A percentile compares a stretch with the other conserved stretches of the same genome.
phyloP scores from a whole-genome alignment of 2,329 filamentous ascomycete genomes.

The Verticillium isaacii region DNA sequence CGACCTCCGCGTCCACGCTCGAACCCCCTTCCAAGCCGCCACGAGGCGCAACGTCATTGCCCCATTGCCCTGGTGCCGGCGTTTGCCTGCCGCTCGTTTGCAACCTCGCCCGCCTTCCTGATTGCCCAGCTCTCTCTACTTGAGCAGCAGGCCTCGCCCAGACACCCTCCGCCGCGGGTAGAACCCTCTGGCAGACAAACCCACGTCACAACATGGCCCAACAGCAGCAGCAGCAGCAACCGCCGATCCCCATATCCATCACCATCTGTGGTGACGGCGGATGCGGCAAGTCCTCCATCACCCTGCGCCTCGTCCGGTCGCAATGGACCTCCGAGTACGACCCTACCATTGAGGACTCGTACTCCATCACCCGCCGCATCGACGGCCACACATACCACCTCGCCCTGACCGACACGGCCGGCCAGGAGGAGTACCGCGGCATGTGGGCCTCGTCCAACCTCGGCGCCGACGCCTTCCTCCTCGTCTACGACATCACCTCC shows the following conservation, averaged over 20 bases:
- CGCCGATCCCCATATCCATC: slow-evolving; percentile 60
- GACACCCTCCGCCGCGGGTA: background rate
- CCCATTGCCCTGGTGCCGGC: background rate
- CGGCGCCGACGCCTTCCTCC: slow-evolving; percentile 73
- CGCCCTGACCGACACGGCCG: slow-evolving; percentile 75
- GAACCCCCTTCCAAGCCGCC: background rate
- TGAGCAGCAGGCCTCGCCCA: background rate
- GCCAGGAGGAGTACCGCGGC: slow-evolving; percentile 85
- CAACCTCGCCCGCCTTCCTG: background rate
- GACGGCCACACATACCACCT: slow-evolving; percentile 79
- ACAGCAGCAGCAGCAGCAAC: slow-evolving; percentile 16
- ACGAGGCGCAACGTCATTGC: background rate
- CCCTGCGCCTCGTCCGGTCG: slow-evolving; percentile 73
- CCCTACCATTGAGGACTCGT: slow-evolving; percentile 79
- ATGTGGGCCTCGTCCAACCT: slow-evolving; percentile 81
- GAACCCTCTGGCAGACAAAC: background rate
- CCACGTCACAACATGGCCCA: background rate
- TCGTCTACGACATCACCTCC: slow-evolving; percentile 84
- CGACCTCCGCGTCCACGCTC: background rate
- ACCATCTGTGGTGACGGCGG: slow-evolving; percentile 85
- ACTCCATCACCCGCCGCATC: slow-evolving; percentile 74
- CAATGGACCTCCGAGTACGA: slow-evolving; percentile 84
- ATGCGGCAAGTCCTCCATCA: slow-evolving; percentile 81
- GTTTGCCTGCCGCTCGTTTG: background rate
- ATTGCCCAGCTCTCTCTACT: background rate